A percentile compares a stretch with the other conserved stretches of the same genome.
These are phyloP conservation scores for Candida insectorum DNA, from an alignment of 805 yeast species.

Conservation along the genomic window DNA sequence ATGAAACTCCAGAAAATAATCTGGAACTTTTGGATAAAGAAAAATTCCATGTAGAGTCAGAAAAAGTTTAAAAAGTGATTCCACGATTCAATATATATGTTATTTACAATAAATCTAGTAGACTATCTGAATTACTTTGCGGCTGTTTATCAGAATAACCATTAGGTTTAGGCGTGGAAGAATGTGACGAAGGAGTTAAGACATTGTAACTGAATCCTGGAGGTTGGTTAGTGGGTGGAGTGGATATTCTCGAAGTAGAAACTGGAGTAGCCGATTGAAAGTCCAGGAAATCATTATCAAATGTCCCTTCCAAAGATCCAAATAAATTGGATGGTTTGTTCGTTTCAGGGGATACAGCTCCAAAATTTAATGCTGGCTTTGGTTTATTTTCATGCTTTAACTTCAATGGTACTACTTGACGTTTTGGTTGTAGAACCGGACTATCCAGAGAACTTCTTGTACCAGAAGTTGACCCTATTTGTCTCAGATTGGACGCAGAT, in stretches of 20 bases:
- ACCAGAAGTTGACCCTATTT: too few species aligned
- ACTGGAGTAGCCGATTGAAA: slow-evolving; percentile 13
- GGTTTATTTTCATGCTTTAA: slow-evolving; percentile 5
- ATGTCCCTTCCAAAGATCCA: slow-evolving; percentile 23
- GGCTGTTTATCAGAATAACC: neutral
- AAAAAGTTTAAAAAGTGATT: neutral
- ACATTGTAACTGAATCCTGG: slow-evolving; percentile 9
- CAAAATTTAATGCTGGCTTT: slow-evolving; percentile 16
- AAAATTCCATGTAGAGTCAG: neutral
- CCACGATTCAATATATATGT: neutral
- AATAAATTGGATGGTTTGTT: slow-evolving; percentile 17
- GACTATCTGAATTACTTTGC: slow-evolving; percentile 1
- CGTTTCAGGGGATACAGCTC: slow-evolving; percentile 17
- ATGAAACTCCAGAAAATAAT: neutral
- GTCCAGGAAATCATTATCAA: slow-evolving; percentile 14
- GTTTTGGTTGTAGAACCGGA: slow-evolving; percentile 8
- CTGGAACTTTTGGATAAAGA: neutral
- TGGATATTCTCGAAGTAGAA: neutral
- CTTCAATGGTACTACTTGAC: slow-evolving; percentile 10
- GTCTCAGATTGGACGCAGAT: too few species aligned
- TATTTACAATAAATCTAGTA: slow-evolving; percentile 7
- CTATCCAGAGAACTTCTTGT: too few species aligned
- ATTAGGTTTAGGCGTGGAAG: neutral
- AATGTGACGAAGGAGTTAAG: slow-evolving; percentile 6
- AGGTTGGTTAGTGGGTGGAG: slow-evolving; percentile 6